Evolutionary conservation across 768 basidiomycete species (phyloP), one percentile per base, ranked within the genome.

Genomic region (Leccinum olivaceopallidum): DNA sequence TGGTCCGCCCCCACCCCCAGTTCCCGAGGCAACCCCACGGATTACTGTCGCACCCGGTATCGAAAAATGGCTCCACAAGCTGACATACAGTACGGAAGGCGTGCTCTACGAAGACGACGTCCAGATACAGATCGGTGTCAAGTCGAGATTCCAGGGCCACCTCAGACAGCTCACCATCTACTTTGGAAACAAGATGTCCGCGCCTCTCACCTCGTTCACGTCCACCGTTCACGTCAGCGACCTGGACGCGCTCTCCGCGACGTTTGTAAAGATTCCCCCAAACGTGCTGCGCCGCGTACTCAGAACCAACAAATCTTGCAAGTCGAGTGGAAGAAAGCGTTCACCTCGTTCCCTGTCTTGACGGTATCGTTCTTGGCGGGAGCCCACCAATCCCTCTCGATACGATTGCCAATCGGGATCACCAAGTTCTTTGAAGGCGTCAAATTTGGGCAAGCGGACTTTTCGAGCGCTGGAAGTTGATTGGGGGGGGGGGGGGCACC

Each of bases 391-490:
- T 86, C 91, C 6, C 79, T 95, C 56, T 86, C 89, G 10, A 75
- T 98, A 59, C 85, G 87, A 53, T 80, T 99, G 26, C 97, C 97
- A 10, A 85, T 99, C 64, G 84, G 92, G 49, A 68, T 97, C 59
- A 89, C 89, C 44, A 94, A 96, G 74, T 99, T 99, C 75, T 83
- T 98, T 58, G 96, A 97, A 70, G 91, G 92, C 28, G 95, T 98
- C 64, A 89, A 87, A 68, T 83, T 99, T 36, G 86, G 84, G 13
- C 80, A 84, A 62, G 77, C 83, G 1, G 92, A 97, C 66, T 99
- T 98, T 99, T 98, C 76, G 95, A 98, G 74, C 81, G 97, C 56
- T 99, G 97, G 97, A 95, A 94, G 74, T 77, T 97, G 66, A 98
- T 98, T 55, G 97, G 97, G 7, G 97, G 22, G 22, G 22, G 22